phyloP scores from a whole-genome alignment of 345 rosid genomes.

The Acer yangbiense region DNA sequence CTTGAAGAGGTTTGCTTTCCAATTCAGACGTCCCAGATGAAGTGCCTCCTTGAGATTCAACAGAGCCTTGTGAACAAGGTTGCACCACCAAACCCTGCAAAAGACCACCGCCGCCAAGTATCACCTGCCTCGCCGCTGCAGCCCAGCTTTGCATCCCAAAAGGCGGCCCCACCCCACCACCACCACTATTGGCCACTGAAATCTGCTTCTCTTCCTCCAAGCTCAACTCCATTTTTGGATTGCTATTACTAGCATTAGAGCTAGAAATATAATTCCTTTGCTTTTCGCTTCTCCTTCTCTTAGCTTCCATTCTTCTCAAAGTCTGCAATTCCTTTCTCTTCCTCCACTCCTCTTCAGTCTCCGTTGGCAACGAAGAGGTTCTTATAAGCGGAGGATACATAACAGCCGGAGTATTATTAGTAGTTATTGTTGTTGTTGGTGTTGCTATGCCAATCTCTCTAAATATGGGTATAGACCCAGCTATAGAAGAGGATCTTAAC shows the following conservation, averaged over 20 bases:
- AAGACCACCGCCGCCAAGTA: conserved; percentile 21
- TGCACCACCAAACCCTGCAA: conserved; percentile 38
- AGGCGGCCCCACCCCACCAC: conserved; percentile 23
- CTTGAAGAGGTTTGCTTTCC: conserved; percentile 64
- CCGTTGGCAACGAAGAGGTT: conserved; percentile 83
- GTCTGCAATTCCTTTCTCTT: conserved; percentile 87
- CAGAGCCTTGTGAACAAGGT: conserved; percentile 52
- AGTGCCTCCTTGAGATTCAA: conserved; percentile 67
- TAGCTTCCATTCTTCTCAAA: conserved; percentile 81
- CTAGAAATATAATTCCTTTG: conserved; percentile 54
- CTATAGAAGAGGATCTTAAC: conserved; percentile 72
- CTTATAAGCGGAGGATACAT: conserved; percentile 56
- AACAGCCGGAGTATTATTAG: conserved; percentile 21
- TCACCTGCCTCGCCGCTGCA: conserved; percentile 31
- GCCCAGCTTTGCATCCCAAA: conserved; percentile 46
- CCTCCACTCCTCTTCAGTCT: conserved; percentile 92
- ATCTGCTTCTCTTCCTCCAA: conserved; percentile 39
- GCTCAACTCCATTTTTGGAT: conserved; percentile 22
- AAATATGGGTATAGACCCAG: conserved; percentile 46
- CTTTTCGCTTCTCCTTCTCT: conserved; percentile 81
- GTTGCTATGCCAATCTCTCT: conserved; percentile 33
- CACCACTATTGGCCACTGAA: conserved; percentile 24
- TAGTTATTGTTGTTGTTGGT: background rate
- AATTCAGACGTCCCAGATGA: conserved; percentile 62
- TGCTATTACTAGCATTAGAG: background rate